Percentiles rank a stretch among this genome's conserved stretches.
Conservation (phyloP, 345 rosid genomes). For the Populus alba region DNA sequence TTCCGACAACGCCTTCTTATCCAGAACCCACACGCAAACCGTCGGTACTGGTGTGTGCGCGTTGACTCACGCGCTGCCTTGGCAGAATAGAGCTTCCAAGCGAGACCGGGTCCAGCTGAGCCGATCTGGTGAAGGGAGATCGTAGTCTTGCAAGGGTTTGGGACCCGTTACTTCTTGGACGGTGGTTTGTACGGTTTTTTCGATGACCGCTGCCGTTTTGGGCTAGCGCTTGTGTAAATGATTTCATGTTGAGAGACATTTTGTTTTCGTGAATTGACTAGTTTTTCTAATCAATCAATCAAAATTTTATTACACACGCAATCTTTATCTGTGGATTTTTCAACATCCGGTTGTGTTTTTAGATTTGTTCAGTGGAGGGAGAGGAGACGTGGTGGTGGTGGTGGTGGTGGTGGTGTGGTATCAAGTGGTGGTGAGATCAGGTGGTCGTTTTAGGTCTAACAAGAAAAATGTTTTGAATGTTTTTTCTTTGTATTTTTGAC, state of each 20-base stretch:
- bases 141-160: slow-evolving; percentile 82
- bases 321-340: not conserved
- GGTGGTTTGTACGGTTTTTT: slow-evolving; percentile 91
- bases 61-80: slow-evolving; percentile 67
- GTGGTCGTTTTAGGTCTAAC: not conserved
- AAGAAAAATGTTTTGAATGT: not conserved
- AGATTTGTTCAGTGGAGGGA: not conserved
- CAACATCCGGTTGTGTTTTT: not conserved
- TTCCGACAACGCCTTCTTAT: slow-evolving; percentile 77
- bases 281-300: no score
- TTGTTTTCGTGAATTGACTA: not conserved
- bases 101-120: slow-evolving; percentile 95
- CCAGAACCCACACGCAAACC: slow-evolving; percentile 94
- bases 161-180: slow-evolving; percentile 99
- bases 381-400: not conserved
- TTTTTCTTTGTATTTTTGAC: no score
- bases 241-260: slow-evolving; percentile 94
- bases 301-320: no score
- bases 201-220: slow-evolving; percentile 91
- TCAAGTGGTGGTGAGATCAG: not conserved
- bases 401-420: not conserved
- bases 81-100: slow-evolving; percentile 85
- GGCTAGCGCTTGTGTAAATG: slow-evolving; percentile 92
- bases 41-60: slow-evolving; percentile 76
- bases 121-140: slow-evolving; percentile 95